Evolutionary conservation across 208 protist genomes (phyloP).

Genomic region (Acanthamoeba healyi): DNA sequence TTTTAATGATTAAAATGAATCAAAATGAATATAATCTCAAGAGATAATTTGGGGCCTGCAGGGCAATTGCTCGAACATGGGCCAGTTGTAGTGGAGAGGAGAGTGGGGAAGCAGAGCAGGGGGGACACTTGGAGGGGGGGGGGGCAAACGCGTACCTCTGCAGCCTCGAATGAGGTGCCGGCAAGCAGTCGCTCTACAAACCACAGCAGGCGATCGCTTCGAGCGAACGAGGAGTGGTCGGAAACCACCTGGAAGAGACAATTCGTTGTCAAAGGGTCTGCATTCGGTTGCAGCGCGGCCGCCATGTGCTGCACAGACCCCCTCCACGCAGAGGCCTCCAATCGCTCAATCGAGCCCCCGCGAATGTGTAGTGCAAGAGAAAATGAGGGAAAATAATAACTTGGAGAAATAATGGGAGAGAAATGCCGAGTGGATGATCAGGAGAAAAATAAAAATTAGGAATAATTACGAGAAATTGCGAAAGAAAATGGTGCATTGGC

Average conservation of each 20-base stretch:
- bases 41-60: not conserved
- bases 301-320: too few species aligned
- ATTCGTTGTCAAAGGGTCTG: not conserved
- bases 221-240: conserved; percentile 36
- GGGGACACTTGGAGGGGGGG: not conserved
- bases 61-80: not conserved
- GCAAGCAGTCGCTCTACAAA: conserved; percentile 21
- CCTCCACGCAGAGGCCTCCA: too few species aligned
- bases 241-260: not conserved
- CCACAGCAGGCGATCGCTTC: conserved; percentile 30
- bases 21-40: not conserved
- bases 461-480: too few species aligned
- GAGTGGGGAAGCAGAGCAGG: not conserved
- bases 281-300: not conserved
- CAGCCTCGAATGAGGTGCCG: not conserved
- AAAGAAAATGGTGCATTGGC: too few species aligned
- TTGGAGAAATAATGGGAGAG: too few species aligned
- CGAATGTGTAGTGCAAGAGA: too few species aligned
- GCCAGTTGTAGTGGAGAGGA: not conserved
- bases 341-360: too few species aligned
- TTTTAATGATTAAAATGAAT: not conserved
- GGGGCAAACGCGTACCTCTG: not conserved
- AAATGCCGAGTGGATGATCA: too few species aligned
- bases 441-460: too few species aligned
- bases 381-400: too few species aligned